phyloP scores from a whole-genome alignment of 345 rosid species.

The Moricandia moricandioides region DNA sequence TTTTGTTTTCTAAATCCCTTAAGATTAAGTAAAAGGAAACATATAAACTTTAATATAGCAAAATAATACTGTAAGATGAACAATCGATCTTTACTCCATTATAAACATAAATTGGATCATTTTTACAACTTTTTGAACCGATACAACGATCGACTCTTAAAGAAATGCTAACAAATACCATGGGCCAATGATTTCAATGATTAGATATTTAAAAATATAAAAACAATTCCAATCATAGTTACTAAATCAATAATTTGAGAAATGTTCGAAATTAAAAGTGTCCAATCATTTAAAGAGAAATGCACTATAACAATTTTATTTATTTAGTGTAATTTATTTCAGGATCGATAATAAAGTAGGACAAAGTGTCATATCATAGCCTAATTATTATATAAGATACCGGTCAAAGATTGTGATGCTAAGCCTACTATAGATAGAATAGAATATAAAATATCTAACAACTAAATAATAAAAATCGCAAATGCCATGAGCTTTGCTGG shows the following conservation, averaged over 20 bases:
- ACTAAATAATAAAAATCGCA: neutral
- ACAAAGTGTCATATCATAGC: constrained; percentile 24
- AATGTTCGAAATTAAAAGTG: neutral
- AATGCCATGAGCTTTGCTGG: constrained; percentile 31
- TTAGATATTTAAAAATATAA: neutral
- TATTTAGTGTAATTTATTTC: neutral
- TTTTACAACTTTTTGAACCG: neutral
- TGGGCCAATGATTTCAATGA: constrained; percentile 22
- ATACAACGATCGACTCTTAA: neutral
- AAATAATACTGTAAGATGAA: neutral
- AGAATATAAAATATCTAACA: neutral
- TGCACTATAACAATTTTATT: neutral
- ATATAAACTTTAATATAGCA: neutral
- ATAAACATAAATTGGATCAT: neutral
- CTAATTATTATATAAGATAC: constrained; percentile 30
- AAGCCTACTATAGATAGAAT: neutral
- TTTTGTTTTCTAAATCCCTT: neutral
- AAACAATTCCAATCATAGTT: constrained; percentile 9
- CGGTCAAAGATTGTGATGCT: constrained; percentile 29
- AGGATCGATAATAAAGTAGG: constrained; percentile 15
- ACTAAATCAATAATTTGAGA: constrained; percentile 10
- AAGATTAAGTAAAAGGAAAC: neutral
- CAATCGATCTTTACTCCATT: neutral
- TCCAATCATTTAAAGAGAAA: constrained; percentile 30
- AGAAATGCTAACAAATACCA: neutral